Percentiles rank a stretch among this genome's conserved stretches.
These are phyloP conservation scores for Lentinula lateritia DNA, from an alignment of 768 basidiomycete genomes.

Conservation along the genomic window DNA sequence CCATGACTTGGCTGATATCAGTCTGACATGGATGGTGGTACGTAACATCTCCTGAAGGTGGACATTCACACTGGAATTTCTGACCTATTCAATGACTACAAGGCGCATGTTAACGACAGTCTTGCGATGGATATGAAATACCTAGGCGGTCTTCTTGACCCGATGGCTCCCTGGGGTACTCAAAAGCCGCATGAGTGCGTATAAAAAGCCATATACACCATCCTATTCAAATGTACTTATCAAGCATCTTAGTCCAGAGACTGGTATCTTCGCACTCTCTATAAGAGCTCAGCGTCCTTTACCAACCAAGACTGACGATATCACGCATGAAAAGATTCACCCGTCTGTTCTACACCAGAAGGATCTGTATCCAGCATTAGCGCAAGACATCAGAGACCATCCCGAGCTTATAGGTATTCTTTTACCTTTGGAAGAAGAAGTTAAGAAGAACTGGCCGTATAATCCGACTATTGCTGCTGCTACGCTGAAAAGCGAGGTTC, in stretches of 20 bases:
- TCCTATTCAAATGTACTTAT: background rate
- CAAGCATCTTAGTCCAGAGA: constrained; percentile 32
- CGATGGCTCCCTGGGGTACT: constrained; percentile 54
- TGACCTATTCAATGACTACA: too few relatives aligned
- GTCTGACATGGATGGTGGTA: constrained; percentile 62
- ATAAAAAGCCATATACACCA: background rate
- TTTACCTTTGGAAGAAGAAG: constrained; percentile 45
- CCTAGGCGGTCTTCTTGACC: constrained; percentile 40
- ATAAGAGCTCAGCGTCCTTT: constrained; percentile 38
- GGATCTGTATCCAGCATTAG: constrained; percentile 26
- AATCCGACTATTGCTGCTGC: constrained; percentile 13
- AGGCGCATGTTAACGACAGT: constrained; percentile 55
- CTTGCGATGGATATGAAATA: constrained; percentile 55
- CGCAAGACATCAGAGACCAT: constrained; percentile 29
- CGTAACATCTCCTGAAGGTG: constrained; percentile 13
- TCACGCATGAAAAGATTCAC: constrained; percentile 59
- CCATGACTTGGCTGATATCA: constrained; percentile 64
- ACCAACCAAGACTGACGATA: constrained; percentile 35
- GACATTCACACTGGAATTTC: too few relatives aligned
- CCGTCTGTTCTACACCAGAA: constrained; percentile 50
- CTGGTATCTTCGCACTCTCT: constrained; percentile 50
- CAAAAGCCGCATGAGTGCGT: constrained; percentile 62
- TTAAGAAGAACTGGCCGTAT: constrained; percentile 44
- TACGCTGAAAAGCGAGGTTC: background rate
- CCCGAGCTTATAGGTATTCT: constrained; percentile 40